phyloP scores from a whole-genome alignment of 768 basidiomycete genomes.

The Mycena leptocephala region DNA sequence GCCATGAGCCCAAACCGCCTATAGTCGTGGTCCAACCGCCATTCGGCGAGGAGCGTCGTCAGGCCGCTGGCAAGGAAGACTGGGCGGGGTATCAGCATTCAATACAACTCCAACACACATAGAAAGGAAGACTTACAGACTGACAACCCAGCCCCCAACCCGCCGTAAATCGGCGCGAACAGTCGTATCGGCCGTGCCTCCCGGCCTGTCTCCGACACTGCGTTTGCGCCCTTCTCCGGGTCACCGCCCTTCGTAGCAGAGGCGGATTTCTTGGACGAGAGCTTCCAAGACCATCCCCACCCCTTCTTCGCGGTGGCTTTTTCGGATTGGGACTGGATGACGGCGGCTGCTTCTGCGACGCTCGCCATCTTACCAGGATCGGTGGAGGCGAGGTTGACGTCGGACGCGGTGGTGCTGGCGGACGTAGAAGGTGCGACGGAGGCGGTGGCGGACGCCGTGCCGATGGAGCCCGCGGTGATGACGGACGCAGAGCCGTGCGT shows the following conservation, averaged over 20 bases:
- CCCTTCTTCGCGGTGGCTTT: conserved; percentile 33
- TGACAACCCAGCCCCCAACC: conserved; percentile 77
- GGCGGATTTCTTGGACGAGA: no score
- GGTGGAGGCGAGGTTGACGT: conserved; percentile 65
- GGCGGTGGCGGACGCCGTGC: conserved; percentile 48
- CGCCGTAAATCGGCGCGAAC: conserved; percentile 82
- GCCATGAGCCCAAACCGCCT: conserved; percentile 76
- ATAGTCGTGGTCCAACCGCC: conserved; percentile 74
- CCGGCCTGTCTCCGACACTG: neutral
- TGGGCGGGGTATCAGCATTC: conserved; percentile 45
- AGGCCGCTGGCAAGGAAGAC: conserved; percentile 81
- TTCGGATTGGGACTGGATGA: conserved; percentile 9
- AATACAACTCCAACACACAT: no score
- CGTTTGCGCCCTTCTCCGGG: neutral
- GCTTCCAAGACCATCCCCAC: conserved; percentile 63
- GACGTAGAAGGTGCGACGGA: conserved; percentile 59
- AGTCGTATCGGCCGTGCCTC: conserved; percentile 65
- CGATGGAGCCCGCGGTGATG: conserved; percentile 51
- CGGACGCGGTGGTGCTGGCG: conserved; percentile 65
- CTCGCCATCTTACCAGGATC: conserved; percentile 40
- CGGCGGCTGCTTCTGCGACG: conserved; percentile 39
- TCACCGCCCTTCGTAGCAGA: no score
- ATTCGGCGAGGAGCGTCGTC: conserved; percentile 75
- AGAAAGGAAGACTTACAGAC: conserved; percentile 64
- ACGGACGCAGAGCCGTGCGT: conserved; percentile 57